Evolutionary conservation across 306 rosid genomes (phyloP), one percentile per base, ranked within the genome.

Genomic region (Trifolium repens): DNA sequence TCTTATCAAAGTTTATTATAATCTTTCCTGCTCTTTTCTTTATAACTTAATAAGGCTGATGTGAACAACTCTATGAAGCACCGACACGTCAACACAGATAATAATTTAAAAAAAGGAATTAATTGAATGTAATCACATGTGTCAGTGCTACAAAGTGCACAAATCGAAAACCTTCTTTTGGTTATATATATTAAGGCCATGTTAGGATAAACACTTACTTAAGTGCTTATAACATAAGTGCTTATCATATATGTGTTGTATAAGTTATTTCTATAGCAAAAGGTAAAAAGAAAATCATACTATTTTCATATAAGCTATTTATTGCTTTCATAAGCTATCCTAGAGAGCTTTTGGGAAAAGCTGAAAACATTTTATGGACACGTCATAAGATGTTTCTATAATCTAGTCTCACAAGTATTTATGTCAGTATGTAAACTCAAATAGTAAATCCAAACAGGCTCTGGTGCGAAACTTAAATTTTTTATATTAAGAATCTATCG

Each of bases 1-100:
- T 58, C 71, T 83, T 74, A 5, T 65, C 71, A 47, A 35, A 35
- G 52, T 69, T 69, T 15, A 32, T 52, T 52, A 32, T 22, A 70
- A 70, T 59, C 42, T 47, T 34, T 30, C 67, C 68, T 74, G 65
- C 43, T 85, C 52, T 73, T n/a, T 15, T 58, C 52, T 19, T 47
- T 54, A 2, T 62, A 63, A 4, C 60, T 69, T 61, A 58, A 32
- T 32, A 32, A 4, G 35, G 35, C 6, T 32, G 35, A 32, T 32
- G 35, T 32, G 35, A 32, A 0, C 35, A 32, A 32, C 35, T 32
- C 6, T 32, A 32, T 32, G 35, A 32, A 32, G 35, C 35, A 32
- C 35, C 4, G 6, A 32, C 35, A 32, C 6, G 6, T 32, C 35
- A 32, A 32, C 35, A 32, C 35, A 32, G 0, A 32, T 32, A 32